Evolutionary conservation across 495 filamentous ascomycete species (phyloP).

Genomic region (Penicillium lagena): DNA sequence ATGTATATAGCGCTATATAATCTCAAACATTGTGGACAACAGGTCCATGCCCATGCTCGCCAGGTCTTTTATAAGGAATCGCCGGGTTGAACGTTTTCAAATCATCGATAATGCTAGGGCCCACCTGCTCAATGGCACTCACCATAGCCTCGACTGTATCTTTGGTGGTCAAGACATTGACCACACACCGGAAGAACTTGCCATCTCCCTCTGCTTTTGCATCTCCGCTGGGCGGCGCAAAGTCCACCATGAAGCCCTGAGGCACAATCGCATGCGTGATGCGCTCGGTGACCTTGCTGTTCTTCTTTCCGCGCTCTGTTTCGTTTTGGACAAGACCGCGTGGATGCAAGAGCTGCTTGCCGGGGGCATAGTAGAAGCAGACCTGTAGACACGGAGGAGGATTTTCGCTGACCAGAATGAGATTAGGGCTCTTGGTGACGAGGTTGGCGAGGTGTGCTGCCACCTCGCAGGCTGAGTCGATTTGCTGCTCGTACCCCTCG

Average conservation of each 20-base stretch:
- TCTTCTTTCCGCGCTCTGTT: constrained; percentile 46
- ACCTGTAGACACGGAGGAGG: constrained; percentile 89
- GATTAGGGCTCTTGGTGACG: constrained; percentile 46
- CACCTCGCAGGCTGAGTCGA: constrained; percentile 62
- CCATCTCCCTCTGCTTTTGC: constrained; percentile 51
- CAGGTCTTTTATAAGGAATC: constrained; percentile 15
- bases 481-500: constrained; percentile 51
- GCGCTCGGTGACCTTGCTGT: constrained; percentile 61
- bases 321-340: constrained; percentile 29
- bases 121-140: constrained; percentile 62
- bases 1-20: constrained; percentile 2
- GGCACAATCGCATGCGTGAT: constrained; percentile 59
- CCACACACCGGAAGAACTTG: constrained; percentile 83
- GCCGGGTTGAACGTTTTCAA: constrained; percentile 16
- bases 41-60: constrained; percentile 29
- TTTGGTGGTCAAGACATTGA: constrained; percentile 66
- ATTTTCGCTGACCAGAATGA: constrained; percentile 65
- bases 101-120: constrained; percentile 38
- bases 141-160: constrained; percentile 75
- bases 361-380: constrained; percentile 80
- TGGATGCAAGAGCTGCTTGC: constrained; percentile 39
- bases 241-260: constrained; percentile 92
- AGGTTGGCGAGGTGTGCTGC: constrained; percentile 59
- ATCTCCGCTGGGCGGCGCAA: constrained; percentile 60
- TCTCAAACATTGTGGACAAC: constrained; percentile 24